These are phyloP conservation scores for Pseudogymnoascus sp. DNA, from an alignment of 2,329 filamentous ascomycete genomes.

Conservation along the genomic window DNA sequence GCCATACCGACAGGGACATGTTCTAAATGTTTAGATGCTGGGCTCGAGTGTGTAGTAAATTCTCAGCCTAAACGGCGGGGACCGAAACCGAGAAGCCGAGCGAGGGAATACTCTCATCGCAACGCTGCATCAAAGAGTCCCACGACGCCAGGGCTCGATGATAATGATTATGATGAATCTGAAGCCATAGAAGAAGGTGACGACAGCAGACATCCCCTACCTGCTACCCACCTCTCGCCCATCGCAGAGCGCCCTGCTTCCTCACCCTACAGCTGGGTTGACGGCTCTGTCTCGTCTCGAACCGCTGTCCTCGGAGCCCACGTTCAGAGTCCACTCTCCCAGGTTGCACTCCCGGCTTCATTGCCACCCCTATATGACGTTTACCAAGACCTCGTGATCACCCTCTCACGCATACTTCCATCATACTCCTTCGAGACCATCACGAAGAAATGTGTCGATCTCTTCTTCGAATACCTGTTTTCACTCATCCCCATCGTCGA, in stretches of 20 bases:
- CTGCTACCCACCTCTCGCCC: neutral
- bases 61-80: neutral
- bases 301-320: neutral
- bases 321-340: neutral
- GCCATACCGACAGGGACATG: neutral
- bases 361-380: constrained; percentile 15
- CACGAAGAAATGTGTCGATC: constrained; percentile 28
- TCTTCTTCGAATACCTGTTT: constrained; percentile 37
- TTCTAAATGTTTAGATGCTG: neutral
- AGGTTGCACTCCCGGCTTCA: neutral
- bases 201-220: neutral
- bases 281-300: neutral
- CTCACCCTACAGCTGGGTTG: neutral
- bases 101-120: neutral
- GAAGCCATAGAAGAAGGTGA: neutral
- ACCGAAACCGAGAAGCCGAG: neutral
- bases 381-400: constrained; percentile 16
- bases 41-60: neutral
- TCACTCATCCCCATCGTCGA: constrained; percentile 36
- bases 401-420: constrained; percentile 8
- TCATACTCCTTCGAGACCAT: constrained; percentile 13
- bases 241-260: neutral
- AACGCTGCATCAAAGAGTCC: neutral
- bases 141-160: neutral
- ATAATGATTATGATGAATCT: neutral